A percentile compares a stretch with the other conserved stretches of the same genome.
Conservation (phyloP, 2,329 filamentous ascomycete species). For the Ophiocordyceps australis region DNA sequence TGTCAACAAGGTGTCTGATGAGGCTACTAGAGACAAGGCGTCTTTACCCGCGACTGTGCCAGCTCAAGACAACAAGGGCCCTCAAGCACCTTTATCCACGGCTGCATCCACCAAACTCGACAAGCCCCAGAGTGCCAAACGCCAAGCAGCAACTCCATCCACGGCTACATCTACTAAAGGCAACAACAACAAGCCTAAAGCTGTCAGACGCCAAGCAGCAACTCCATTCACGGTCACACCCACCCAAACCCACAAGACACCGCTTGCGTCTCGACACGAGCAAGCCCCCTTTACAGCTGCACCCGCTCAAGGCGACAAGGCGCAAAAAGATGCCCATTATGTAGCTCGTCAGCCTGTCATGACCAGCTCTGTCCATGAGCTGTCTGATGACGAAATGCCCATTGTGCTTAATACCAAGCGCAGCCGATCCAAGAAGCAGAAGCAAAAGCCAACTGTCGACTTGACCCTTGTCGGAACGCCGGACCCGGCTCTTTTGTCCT, state of each 20-base stretch:
- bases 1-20: too few relatives aligned
- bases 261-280: conserved; percentile 11
- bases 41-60: too few relatives aligned
- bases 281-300: conserved; percentile 2
- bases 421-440: neutral
- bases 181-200: neutral
- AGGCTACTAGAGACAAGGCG: too few relatives aligned
- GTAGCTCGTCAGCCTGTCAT: too few relatives aligned
- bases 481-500: neutral
- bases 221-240: conserved; percentile 2
- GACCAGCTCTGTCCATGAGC: conserved; percentile 6
- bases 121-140: neutral
- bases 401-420: conserved; percentile 5
- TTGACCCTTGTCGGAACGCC: neutral
- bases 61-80: too few relatives aligned
- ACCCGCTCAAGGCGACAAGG: neutral
- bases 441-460: neutral
- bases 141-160: too few relatives aligned
- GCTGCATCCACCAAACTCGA: too few relatives aligned
- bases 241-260: conserved; percentile 1
- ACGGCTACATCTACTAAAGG: too few relatives aligned
- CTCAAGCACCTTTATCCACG: too few relatives aligned
- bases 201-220: conserved; percentile 2
- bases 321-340: neutral
- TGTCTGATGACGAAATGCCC: conserved; percentile 18